A percentile compares a stretch with the other conserved stretches of the same genome.
These are phyloP conservation scores for Claviceps monticola DNA, from an alignment of 2,329 filamentous ascomycete species.

Conservation along the genomic window DNA sequence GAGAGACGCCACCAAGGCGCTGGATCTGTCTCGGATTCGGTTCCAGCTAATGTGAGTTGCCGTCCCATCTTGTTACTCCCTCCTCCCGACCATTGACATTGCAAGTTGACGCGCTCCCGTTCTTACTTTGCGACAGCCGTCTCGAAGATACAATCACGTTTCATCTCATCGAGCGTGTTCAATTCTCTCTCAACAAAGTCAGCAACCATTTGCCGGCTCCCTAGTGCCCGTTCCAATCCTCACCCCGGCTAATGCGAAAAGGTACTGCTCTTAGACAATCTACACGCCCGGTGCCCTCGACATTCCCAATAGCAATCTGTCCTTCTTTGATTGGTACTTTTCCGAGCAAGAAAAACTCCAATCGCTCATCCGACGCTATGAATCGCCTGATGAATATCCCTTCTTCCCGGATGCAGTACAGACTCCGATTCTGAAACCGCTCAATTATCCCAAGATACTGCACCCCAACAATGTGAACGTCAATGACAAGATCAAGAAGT, in stretches of 20 bases:
- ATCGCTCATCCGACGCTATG: slow-evolving; percentile 84
- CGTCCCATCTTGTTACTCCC: background rate
- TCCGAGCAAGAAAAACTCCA: slow-evolving; percentile 81
- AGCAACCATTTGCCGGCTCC: slow-evolving; percentile 3
- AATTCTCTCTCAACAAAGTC: slow-evolving; percentile 73
- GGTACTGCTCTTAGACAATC: slow-evolving; percentile 42
- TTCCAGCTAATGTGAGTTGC: slow-evolving; percentile 72
- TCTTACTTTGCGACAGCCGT: slow-evolving; percentile 43
- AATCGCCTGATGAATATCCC: slow-evolving; percentile 92
- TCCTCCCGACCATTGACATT: background rate
- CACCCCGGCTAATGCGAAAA: background rate
- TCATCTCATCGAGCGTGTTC: slow-evolving; percentile 92
- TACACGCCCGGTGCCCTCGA: slow-evolving; percentile 69
- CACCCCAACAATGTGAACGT: slow-evolving; percentile 83
- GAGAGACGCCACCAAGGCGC: slow-evolving; percentile 66
- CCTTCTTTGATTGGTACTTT: slow-evolving; percentile 90
- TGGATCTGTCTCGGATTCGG: slow-evolving; percentile 84
- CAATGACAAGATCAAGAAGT: slow-evolving; percentile 72
- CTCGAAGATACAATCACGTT: slow-evolving; percentile 97
- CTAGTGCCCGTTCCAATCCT: background rate
- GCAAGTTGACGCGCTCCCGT: background rate
- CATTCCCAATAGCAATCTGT: slow-evolving; percentile 59
- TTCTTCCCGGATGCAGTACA: slow-evolving; percentile 82
- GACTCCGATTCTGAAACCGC: slow-evolving; percentile 69
- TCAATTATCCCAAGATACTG: slow-evolving; percentile 79